Conservation (phyloP, 2,329 filamentous ascomycete species). For the Fusarium denticulatum region DNA sequence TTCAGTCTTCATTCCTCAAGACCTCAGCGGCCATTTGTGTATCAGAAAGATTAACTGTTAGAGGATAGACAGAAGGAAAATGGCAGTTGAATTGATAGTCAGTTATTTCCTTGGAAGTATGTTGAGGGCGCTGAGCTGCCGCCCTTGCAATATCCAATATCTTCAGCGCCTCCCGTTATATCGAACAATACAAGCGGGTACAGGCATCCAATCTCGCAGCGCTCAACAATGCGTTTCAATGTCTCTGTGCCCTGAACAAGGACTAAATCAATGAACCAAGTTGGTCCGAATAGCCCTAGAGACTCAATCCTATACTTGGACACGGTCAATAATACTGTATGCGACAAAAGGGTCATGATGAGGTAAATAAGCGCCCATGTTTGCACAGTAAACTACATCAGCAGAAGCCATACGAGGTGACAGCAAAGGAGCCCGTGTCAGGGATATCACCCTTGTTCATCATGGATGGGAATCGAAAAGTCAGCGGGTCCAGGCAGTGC, state of each 20-base stretch:
- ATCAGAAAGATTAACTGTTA: neutral
- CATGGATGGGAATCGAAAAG: slow-evolving; percentile 29
- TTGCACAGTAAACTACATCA: neutral
- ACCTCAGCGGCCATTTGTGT: neutral
- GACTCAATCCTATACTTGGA: neutral
- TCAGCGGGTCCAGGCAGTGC: slow-evolving; percentile 24
- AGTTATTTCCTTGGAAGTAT: too few species aligned
- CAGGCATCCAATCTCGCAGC: neutral
- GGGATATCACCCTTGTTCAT: slow-evolving; percentile 18
- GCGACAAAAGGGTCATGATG: slow-evolving; percentile 2
- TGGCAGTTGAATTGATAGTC: neutral
- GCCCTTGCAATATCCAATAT: slow-evolving; percentile 16
- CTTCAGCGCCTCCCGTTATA: neutral
- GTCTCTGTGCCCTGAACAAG: neutral
- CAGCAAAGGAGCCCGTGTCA: slow-evolving; percentile 7
- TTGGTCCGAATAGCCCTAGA: slow-evolving; percentile 11
- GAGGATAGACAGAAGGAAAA: neutral
- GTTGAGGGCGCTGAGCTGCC: neutral
- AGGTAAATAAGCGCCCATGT: slow-evolving; percentile 27
- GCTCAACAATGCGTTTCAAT: neutral
- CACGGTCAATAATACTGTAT: neutral
- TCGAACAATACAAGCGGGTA: neutral
- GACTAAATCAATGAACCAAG: neutral
- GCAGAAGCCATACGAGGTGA: neutral
- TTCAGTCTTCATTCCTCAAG: neutral